Conservation (phyloP, 352 stramenopile species). For the Phytophthora parvispora region DNA sequence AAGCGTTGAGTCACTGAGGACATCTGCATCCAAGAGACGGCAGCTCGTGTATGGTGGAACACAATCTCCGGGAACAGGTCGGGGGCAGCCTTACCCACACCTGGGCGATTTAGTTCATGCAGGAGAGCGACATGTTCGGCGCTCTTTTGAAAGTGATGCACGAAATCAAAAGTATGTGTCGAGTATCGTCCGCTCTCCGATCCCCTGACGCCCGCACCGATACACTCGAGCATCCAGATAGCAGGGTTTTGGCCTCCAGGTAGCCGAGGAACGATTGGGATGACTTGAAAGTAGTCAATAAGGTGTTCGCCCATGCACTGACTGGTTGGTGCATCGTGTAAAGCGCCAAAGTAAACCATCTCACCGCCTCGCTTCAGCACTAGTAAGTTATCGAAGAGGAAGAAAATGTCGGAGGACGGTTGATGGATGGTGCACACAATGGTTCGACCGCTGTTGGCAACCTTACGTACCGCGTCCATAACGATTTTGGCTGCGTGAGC, state of each 20-base stretch:
- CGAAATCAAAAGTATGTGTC: too few relatives aligned
- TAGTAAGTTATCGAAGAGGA: slow-evolving; percentile 81
- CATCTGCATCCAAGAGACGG: too few relatives aligned
- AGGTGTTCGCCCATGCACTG: slow-evolving; percentile 22
- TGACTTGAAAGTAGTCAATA: slow-evolving; percentile 52
- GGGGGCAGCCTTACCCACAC: too few relatives aligned
- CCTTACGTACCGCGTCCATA: slow-evolving; percentile 86
- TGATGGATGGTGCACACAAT: slow-evolving; percentile 73
- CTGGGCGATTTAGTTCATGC: too few relatives aligned
- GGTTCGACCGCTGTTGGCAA: slow-evolving; percentile 67
- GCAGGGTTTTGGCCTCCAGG: slow-evolving; percentile 54
- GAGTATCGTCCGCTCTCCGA: too few relatives aligned
- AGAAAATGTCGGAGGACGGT: slow-evolving; percentile 34
- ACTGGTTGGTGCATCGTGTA: slow-evolving; percentile 11
- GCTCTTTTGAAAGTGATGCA: slow-evolving; percentile 35
- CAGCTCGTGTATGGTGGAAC: too few relatives aligned
- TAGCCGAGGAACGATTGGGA: slow-evolving; percentile 27
- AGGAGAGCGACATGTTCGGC: slow-evolving; percentile 22
- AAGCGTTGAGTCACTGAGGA: slow-evolving; percentile 50
- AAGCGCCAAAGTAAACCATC: slow-evolving; percentile 64
- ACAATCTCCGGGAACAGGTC: slow-evolving; percentile 4
- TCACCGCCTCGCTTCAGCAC: slow-evolving; percentile 76
- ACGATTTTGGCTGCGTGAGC: slow-evolving; percentile 84
- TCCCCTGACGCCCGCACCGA: slow-evolving; percentile 42
- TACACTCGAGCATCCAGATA: slow-evolving; percentile 85